Base-by-base conservation (phyloP, 768 basidiomycete genomes). In the Rhizopogon salebrosus region DNA sequence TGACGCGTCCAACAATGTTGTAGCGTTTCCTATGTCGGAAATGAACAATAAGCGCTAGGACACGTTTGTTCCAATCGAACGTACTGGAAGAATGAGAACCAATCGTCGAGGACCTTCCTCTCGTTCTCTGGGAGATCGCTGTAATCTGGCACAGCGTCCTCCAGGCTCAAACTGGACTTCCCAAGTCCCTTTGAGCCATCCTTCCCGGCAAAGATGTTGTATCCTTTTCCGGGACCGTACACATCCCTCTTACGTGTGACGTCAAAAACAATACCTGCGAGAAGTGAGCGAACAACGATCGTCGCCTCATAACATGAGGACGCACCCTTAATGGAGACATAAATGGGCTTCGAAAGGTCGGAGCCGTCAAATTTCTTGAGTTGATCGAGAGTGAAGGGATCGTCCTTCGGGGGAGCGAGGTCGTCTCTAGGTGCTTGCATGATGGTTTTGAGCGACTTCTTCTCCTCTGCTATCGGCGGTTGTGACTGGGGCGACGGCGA, bases 111-210 rank as follows among this genome's bases (percentile, higher is more conserved):
- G 0, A 88, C 86, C 68, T 89, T 89, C 67, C 64, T 69, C 60
- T 95, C 89, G 55, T 80, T 79, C 55, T 83, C 84, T 39, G 80
- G 75, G 49, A 99, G 76, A 0, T 60, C 68, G 60, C 86, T 90
- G 64, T 91, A 97, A 64, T 99, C 94, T 11, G 92, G 72, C 1
- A 93, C 77, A 9, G 95, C 95, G 63, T 98, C 85, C 68, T 92
- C 87, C 4, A 75, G 70, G 50, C 91, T 89, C 60, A 97, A 72
- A 60, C 90, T 94, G 48, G 91, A 93, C 83, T 85, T 85, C 39
- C 93, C 95, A 6, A 99, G 75, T 0, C 88, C 95, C 57, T 77
- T 83, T 7, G 92, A 95, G 0, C 85, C 95, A 63, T 99, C 95
- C 71, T 90, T 95, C 41, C 94, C 95, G 29, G 94, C 92, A 66